A percentile compares a stretch with the other conserved stretches of the same genome.
phyloP scores from a whole-genome alignment of 2,329 filamentous ascomycete genomes.

The Magnaporthiopsis incrustans region DNA sequence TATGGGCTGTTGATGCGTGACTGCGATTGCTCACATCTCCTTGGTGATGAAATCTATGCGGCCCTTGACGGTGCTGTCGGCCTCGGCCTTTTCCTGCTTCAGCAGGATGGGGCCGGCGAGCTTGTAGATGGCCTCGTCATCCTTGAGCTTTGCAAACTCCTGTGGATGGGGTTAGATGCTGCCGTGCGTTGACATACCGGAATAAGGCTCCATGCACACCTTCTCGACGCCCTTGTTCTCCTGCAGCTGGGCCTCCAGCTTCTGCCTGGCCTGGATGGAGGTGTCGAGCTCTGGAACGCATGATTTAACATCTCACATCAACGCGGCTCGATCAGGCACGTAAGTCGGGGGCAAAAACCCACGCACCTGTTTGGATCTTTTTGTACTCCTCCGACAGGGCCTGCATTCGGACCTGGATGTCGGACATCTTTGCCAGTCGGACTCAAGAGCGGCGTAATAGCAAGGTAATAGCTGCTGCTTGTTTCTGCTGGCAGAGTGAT shows the following conservation, averaged over 20 bases:
- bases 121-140: slow-evolving; percentile 91
- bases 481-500: neutral
- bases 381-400: slow-evolving; percentile 80
- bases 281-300: slow-evolving; percentile 64
- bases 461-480: neutral
- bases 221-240: slow-evolving; percentile 86
- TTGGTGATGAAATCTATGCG: slow-evolving; percentile 87
- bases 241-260: slow-evolving; percentile 86
- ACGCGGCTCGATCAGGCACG: neutral
- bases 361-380: slow-evolving; percentile 71
- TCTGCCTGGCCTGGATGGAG: slow-evolving; percentile 72
- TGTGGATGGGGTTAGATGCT: slow-evolving; percentile 24
- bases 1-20: slow-evolving; percentile 14
- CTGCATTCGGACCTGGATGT: slow-evolving; percentile 71
- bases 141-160: slow-evolving; percentile 75
- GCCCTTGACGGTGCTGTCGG: slow-evolving; percentile 82
- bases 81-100: slow-evolving; percentile 90
- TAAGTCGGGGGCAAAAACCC: slow-evolving; percentile 2
- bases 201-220: slow-evolving; percentile 33
- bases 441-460: neutral
- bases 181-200: neutral
- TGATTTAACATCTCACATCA: neutral
- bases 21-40: slow-evolving; percentile 64
- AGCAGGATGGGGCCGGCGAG: slow-evolving; percentile 84
- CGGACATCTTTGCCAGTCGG: slow-evolving; percentile 45